These are phyloP conservation scores for Chlorella vulgaris DNA, from an alignment of 139 green algal genomes.

Conservation along the genomic window DNA sequence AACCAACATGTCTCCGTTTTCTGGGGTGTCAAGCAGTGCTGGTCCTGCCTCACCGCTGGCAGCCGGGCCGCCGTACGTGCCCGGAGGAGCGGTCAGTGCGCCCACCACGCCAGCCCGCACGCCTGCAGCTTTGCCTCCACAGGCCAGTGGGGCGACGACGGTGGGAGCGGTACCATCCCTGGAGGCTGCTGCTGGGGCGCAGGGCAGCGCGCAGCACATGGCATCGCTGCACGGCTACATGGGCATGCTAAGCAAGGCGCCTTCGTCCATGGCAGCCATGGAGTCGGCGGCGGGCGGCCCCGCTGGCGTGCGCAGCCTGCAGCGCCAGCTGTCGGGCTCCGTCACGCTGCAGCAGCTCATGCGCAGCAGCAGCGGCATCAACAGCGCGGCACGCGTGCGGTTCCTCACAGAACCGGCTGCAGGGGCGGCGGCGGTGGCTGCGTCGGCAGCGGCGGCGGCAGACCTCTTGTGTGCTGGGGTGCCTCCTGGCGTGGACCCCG, in stretches of 20 bases:
- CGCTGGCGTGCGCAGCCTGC: neutral
- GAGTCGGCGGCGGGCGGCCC: neutral
- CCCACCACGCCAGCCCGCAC: neutral
- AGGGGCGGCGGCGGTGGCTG: neutral
- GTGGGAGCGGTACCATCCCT: neutral
- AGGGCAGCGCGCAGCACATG: conserved; percentile 19
- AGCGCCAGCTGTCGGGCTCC: conserved; percentile 5
- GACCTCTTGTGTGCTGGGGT: no score
- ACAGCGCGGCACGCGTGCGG: conserved; percentile 1
- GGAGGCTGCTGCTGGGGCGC: neutral
- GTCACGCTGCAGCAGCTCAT: conserved; percentile 1
- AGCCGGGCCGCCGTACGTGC: neutral
- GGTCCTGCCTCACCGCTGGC: neutral
- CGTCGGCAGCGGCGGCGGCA: neutral
- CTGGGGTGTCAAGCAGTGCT: neutral
- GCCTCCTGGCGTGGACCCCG: no score
- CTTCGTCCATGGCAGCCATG: neutral
- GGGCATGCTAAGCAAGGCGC: conserved; percentile 32
- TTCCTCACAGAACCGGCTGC: conserved; percentile 9
- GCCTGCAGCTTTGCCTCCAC: neutral
- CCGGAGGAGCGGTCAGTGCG: conserved; percentile 1
- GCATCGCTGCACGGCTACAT: conserved; percentile 43
- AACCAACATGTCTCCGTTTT: conserved; percentile 11
- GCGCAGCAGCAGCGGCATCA: neutral
- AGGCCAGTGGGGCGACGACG: neutral